phyloP scores from a whole-genome alignment of 2,329 filamentous ascomycete genomes.

The Capronia coronata region DNA sequence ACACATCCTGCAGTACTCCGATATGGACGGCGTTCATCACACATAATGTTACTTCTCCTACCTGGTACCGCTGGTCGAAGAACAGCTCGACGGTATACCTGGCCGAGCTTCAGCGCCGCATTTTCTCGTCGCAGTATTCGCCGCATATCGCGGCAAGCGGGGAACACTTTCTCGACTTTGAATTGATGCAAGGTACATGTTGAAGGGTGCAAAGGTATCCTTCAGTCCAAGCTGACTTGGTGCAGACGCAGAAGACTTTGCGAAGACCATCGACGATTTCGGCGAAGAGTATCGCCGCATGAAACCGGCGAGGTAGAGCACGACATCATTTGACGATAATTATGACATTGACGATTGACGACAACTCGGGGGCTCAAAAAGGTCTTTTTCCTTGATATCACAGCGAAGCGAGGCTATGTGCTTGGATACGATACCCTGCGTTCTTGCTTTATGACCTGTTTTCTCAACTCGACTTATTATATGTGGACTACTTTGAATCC shows the following conservation, averaged over 20 bases:
- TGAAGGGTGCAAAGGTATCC: background rate
- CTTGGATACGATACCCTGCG: constrained; percentile 15
- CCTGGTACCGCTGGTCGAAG: constrained; percentile 41
- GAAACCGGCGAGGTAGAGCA: constrained; percentile 5
- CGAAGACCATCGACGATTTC: constrained; percentile 33
- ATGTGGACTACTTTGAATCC: background rate
- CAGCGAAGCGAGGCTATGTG: constrained; percentile 4
- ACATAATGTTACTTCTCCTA: constrained; percentile 40
- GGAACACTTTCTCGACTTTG: constrained; percentile 39
- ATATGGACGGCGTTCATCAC: constrained; percentile 57
- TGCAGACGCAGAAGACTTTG: constrained; percentile 38
- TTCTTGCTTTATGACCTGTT: constrained; percentile 9
- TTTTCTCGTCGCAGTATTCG: constrained; percentile 49
- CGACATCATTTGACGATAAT: constrained; percentile 10
- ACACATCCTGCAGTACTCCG: constrained; percentile 40
- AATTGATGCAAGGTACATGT: constrained; percentile 31
- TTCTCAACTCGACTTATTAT: constrained; percentile 14
- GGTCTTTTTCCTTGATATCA: background rate
- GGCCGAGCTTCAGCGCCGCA: constrained; percentile 46
- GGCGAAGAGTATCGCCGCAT: constrained; percentile 20
- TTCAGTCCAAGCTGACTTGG: background rate
- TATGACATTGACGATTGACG: constrained; percentile 16
- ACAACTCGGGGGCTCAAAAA: constrained; percentile 8
- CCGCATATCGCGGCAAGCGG: constrained; percentile 35
- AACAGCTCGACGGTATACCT: constrained; percentile 42